Percentiles rank a stretch among this genome's conserved stretches.
These are phyloP conservation scores for Cryptococcus sp. DNA, from an alignment of 1,284 basidiomycete genomes.

Conservation along the genomic window DNA sequence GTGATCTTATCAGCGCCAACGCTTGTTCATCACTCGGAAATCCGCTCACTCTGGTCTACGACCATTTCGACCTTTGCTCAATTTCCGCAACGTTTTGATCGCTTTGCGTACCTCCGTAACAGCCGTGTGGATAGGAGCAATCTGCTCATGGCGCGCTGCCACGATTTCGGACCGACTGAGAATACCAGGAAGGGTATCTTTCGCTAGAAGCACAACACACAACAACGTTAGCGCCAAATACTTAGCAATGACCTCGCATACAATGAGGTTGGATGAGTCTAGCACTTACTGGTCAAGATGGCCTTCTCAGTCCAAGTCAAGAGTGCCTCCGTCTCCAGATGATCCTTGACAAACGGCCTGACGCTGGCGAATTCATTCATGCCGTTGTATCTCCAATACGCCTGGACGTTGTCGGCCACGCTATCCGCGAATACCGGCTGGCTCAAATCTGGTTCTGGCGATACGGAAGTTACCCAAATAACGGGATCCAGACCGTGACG, in stretches of 20 bases:
- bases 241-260: too few species aligned
- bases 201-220: slow-evolving; percentile 48
- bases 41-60: slow-evolving; percentile 33
- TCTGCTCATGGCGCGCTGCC: slow-evolving; percentile 70
- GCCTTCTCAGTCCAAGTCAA: slow-evolving; percentile 89
- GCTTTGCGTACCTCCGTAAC: slow-evolving; percentile 69
- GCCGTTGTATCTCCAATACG: slow-evolving; percentile 66
- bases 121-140: slow-evolving; percentile 84
- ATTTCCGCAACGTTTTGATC: slow-evolving; percentile 26
- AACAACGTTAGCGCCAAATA: slow-evolving; percentile 2
- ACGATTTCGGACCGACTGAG: slow-evolving; percentile 86
- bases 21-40: background rate
- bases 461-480: slow-evolving; percentile 83
- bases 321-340: slow-evolving; percentile 43
- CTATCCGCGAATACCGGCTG: slow-evolving; percentile 82
- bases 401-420: slow-evolving; percentile 74
- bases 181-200: slow-evolving; percentile 89
- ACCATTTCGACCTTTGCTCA: slow-evolving; percentile 21
- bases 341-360: slow-evolving; percentile 66
- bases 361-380: slow-evolving; percentile 79
- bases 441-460: slow-evolving; percentile 78
- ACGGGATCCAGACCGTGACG: slow-evolving; percentile 78
- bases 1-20: background rate
- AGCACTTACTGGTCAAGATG: slow-evolving; percentile 65
- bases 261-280: too few species aligned